phyloP scores from a whole-genome alignment of 1,284 basidiomycete species.

The Heterobasidion annosum region DNA sequence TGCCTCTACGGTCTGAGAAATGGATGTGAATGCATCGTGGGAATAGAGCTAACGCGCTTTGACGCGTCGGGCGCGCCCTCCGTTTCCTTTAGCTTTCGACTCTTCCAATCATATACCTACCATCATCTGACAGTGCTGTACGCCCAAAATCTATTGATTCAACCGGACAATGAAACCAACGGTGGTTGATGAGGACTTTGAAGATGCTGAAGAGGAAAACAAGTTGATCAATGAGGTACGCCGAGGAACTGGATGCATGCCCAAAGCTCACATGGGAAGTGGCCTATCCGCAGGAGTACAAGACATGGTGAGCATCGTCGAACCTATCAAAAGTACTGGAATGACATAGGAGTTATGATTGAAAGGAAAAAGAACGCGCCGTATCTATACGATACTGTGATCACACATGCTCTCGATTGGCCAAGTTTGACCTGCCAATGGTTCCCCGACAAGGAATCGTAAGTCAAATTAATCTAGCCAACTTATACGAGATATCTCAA shows the following conservation, averaged over 20 bases:
- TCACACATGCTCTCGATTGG: conserved; percentile 98
- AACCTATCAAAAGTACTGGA: conserved; percentile 4
- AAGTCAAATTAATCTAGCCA: conserved; percentile 20
- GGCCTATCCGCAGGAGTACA: conserved; percentile 54
- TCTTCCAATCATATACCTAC: too few species aligned
- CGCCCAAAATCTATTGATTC: too few species aligned
- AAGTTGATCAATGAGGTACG: conserved; percentile 86
- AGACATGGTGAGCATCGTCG: conserved; percentile 51
- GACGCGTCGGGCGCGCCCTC: neutral
- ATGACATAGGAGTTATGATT: conserved; percentile 1
- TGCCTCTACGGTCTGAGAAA: neutral
- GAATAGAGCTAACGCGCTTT: neutral
- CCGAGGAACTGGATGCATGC: neutral
- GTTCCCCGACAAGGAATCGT: conserved; percentile 97
- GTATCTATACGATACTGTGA: conserved; percentile 94
- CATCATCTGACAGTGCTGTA: too few species aligned
- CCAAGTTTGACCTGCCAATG: conserved; percentile 97
- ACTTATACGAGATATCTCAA: neutral
- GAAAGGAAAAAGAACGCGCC: conserved; percentile 94
- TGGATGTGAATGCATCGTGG: neutral
- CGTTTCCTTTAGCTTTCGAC: too few species aligned
- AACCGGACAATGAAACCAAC: conserved; percentile 41
- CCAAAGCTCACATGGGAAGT: conserved; percentile 1
- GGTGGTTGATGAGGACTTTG: conserved; percentile 55
- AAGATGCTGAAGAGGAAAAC: conserved; percentile 84